These are phyloP conservation scores for Lasiodiplodia sp. DNA, from an alignment of 2,329 filamentous ascomycete genomes.

Conservation along the genomic window DNA sequence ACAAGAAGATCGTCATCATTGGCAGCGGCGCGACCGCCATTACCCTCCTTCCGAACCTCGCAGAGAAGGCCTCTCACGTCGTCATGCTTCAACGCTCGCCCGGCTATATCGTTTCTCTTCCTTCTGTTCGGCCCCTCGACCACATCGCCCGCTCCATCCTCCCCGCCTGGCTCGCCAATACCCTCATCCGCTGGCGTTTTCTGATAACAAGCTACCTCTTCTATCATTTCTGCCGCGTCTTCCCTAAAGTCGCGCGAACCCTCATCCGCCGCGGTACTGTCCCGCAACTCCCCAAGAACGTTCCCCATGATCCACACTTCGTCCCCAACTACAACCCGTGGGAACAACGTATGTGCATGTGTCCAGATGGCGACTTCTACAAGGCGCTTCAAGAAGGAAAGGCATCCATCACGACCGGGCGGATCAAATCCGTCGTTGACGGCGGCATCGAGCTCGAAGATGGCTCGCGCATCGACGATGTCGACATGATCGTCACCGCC, in stretches of 20 bases:
- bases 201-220: conserved; percentile 58
- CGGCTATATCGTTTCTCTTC: conserved; percentile 67
- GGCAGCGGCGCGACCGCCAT: conserved; percentile 82
- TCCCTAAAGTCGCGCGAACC: conserved; percentile 58
- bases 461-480: conserved; percentile 54
- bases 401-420: conserved; percentile 62
- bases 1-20: conserved; percentile 75
- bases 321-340: conserved; percentile 60
- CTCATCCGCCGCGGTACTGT: conserved; percentile 57
- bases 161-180: conserved; percentile 56
- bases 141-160: conserved; percentile 52
- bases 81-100: conserved; percentile 86
- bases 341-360: conserved; percentile 78
- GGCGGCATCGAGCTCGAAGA: conserved; percentile 58
- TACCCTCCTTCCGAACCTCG: conserved; percentile 75
- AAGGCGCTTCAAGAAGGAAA: conserved; percentile 58
- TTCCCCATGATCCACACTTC: conserved; percentile 54
- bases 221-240: conserved; percentile 60
- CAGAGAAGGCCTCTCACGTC: conserved; percentile 66
- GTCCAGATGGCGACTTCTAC: conserved; percentile 68
- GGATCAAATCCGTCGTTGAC: conserved; percentile 59
- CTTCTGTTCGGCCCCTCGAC: conserved; percentile 50
- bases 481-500: conserved; percentile 71
- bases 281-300: conserved; percentile 58
- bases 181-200: conserved; percentile 60